Conservation (phyloP, 164 flowering plant species). For the Berberis thunbergii region DNA sequence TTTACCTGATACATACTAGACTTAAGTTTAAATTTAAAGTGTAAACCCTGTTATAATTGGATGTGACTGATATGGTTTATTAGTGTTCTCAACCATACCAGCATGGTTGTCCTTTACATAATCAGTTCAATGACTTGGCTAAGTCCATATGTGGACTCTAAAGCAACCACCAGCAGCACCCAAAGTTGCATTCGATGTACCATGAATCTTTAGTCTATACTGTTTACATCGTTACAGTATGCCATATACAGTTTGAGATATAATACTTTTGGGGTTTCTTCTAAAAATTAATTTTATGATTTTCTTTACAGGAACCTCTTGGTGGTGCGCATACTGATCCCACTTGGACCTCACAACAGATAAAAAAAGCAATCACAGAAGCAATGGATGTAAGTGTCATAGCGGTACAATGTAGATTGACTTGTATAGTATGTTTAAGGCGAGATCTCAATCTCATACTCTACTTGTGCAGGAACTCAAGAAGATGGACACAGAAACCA, state of each 20-base stretch:
- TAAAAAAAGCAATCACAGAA: constrained; percentile 56
- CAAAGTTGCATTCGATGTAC: too few species aligned
- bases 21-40: too few species aligned
- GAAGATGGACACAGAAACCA: constrained; percentile 52
- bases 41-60: too few species aligned
- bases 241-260: background rate
- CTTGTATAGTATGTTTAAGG: background rate
- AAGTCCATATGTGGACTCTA: too few species aligned
- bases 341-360: constrained; percentile 81
- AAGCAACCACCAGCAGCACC: too few species aligned
- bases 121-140: too few species aligned
- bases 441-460: constrained; percentile 1
- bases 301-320: constrained; percentile 73
- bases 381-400: constrained; percentile 71
- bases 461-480: constrained; percentile 52
- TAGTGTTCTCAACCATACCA: too few species aligned
- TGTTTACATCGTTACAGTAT: background rate
- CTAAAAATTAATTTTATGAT: background rate
- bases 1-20: too few species aligned
- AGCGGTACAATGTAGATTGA: background rate
- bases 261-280: background rate
- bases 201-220: too few species aligned
- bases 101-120: too few species aligned
- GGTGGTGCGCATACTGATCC: constrained; percentile 98
- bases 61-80: too few species aligned